Evolutionary conservation across 805 yeast genomes (phyloP).

Genomic region (Saturnispora besseyi): DNA sequence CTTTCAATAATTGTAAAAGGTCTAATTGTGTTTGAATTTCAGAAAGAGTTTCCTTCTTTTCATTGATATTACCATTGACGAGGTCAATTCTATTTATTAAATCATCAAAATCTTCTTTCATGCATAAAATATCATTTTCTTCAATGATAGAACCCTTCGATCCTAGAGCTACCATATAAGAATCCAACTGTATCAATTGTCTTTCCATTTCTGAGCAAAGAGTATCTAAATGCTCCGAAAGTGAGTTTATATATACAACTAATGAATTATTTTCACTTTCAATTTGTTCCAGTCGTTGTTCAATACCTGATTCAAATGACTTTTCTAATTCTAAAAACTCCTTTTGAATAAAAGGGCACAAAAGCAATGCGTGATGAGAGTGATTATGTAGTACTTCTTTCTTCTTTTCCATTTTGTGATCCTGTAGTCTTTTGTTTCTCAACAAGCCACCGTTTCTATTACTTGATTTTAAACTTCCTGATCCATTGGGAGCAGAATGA

Average conservation of each 20-base stretch:
- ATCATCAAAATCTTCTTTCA: constrained; percentile 21
- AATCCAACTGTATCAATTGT: constrained; percentile 22
- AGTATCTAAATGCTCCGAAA: constrained; percentile 22
- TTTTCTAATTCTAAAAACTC: constrained; percentile 24
- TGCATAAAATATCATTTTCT: constrained; percentile 21
- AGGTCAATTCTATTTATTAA: constrained; percentile 21
- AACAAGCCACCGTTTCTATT: constrained; percentile 2
- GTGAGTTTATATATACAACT: constrained; percentile 19
- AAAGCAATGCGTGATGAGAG: constrained; percentile 2
- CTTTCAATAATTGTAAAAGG: constrained; percentile 16
- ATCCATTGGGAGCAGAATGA: not conserved
- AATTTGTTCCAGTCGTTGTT: constrained; percentile 19
- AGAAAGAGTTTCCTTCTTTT: constrained; percentile 18
- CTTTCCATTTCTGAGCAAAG: constrained; percentile 24
- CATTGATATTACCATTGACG: constrained; percentile 17
- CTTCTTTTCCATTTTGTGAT: not conserved
- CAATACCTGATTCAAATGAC: constrained; percentile 19
- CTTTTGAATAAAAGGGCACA: constrained; percentile 14
- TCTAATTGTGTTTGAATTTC: constrained; percentile 16
- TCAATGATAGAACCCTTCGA: constrained; percentile 12
- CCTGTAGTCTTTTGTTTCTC: not conserved
- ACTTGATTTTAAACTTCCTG: not conserved
- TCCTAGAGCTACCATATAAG: constrained; percentile 23
- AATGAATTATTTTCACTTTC: constrained; percentile 25
- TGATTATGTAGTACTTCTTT: constrained; percentile 3